Percentiles rank a stretch among this genome's conserved stretches.
Evolutionary conservation across 768 basidiomycete genomes (phyloP).

Genomic region (Suillus hirtellus): DNA sequence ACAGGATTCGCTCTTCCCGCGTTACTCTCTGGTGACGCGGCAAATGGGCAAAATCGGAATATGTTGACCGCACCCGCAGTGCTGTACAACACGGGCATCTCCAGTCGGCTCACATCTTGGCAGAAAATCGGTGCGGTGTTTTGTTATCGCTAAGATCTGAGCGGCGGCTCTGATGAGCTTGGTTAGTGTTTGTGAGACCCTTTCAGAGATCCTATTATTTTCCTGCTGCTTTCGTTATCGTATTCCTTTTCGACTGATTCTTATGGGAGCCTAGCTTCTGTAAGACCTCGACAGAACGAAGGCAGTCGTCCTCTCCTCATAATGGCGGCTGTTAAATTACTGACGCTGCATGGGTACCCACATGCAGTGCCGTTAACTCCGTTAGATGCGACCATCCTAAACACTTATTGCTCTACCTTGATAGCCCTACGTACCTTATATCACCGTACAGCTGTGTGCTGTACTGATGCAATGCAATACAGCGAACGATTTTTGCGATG

Average conservation of each 20-base stretch:
- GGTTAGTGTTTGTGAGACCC: constrained; percentile 22
- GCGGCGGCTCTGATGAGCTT: neutral
- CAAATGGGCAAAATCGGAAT: constrained; percentile 23
- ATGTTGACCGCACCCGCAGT: constrained; percentile 31
- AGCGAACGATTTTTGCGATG: neutral
- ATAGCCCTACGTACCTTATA: neutral
- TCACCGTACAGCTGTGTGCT: neutral
- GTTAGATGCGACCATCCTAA: neutral
- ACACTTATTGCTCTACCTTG: neutral
- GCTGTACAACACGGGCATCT: constrained; percentile 38
- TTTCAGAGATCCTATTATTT: constrained; percentile 17
- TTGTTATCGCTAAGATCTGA: neutral
- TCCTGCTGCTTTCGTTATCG: constrained; percentile 21
- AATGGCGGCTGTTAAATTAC: constrained; percentile 26
- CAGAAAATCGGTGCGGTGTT: constrained; percentile 30
- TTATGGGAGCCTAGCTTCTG: constrained; percentile 13
- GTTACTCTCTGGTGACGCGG: constrained; percentile 11
- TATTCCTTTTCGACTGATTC: constrained; percentile 9
- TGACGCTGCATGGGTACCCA: constrained; percentile 21
- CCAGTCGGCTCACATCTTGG: constrained; percentile 36
- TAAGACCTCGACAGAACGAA: neutral
- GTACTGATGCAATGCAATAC: neutral
- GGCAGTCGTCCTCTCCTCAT: neutral
- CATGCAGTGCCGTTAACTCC: neutral
- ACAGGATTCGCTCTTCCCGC: constrained; percentile 11